phyloP scores from a whole-genome alignment of 805 yeast species.

The Middelhovenomyces tepae region DNA sequence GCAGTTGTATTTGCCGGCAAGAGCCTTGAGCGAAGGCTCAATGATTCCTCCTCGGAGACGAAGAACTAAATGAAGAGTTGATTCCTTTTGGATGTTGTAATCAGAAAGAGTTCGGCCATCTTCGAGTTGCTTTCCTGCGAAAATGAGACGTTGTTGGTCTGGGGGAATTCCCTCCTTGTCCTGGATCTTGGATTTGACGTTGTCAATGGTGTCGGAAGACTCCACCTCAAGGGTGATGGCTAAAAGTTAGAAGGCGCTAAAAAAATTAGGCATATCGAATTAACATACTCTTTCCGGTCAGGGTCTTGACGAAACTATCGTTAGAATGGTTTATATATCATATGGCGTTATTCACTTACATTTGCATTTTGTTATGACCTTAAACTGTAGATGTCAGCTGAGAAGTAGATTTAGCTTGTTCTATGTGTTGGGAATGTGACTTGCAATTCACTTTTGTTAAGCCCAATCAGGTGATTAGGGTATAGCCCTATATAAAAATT shows the following conservation, averaged over 20 bases:
- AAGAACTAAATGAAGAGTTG: conserved; percentile 90
- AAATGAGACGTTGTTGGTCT: conserved; percentile 98
- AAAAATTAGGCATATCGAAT: neutral
- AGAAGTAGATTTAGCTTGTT: too few relatives aligned
- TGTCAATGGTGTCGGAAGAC: conserved; percentile 97
- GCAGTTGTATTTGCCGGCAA: conserved; percentile 99
- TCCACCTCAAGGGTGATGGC: conserved; percentile 98
- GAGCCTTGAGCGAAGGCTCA: conserved; percentile 98
- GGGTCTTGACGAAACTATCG: conserved; percentile 30
- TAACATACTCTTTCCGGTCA: conserved; percentile 28
- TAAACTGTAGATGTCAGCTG: too few relatives aligned
- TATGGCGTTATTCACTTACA: too few relatives aligned
- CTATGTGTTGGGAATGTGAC: too few relatives aligned
- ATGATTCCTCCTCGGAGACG: conserved; percentile 99
- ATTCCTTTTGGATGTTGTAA: conserved; percentile 99
- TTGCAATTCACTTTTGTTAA: too few relatives aligned
- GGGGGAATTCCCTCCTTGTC: conserved; percentile 99
- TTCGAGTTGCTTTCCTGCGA: conserved; percentile 99
- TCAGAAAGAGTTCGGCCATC: conserved; percentile 98
- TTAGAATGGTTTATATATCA: too few relatives aligned
- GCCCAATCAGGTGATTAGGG: too few relatives aligned
- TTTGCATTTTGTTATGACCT: too few relatives aligned
- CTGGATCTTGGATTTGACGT: conserved; percentile 96
- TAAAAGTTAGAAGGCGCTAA: conserved; percentile 24
- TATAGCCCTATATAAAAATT: too few relatives aligned